Conservation (phyloP, 148 eudicot genomes). For the Spergularia marina region DNA sequence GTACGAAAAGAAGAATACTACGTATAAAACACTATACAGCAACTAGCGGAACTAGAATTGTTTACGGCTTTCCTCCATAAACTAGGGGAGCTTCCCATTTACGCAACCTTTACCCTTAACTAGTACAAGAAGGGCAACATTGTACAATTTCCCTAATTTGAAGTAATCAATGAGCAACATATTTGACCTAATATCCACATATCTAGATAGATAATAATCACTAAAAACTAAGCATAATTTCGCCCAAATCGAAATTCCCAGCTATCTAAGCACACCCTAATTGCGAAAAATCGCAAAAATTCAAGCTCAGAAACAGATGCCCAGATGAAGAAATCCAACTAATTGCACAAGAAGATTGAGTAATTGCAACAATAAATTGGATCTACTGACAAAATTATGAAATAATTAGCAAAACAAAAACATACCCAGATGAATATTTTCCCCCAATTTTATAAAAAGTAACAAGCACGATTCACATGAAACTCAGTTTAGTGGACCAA, state of each 20-base stretch:
- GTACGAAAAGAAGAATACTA: too few species aligned
- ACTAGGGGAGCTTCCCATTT: background rate
- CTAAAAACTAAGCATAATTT: background rate
- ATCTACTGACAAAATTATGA: background rate
- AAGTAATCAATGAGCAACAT: constrained; percentile 4
- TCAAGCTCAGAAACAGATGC: constrained; percentile 8
- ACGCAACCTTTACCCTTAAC: background rate
- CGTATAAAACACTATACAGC: background rate
- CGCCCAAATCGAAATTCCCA: background rate
- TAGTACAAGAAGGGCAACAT: background rate
- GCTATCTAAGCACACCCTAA: background rate
- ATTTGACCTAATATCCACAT: background rate
- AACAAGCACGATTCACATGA: background rate
- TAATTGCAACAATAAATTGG: background rate
- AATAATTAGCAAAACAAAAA: background rate
- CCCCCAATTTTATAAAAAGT: background rate
- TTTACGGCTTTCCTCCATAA: background rate
- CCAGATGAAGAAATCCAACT: constrained; percentile 24
- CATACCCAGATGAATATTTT: constrained; percentile 9
- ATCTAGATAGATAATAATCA: background rate
- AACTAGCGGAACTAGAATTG: background rate
- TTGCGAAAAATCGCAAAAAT: background rate
- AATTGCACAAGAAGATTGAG: constrained; percentile 1
- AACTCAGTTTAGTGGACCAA: background rate
- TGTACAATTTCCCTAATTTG: background rate